These are phyloP conservation scores for Yamadazyma epiphylla DNA, from an alignment of 1,139 yeast species.

Conservation along the genomic window DNA sequence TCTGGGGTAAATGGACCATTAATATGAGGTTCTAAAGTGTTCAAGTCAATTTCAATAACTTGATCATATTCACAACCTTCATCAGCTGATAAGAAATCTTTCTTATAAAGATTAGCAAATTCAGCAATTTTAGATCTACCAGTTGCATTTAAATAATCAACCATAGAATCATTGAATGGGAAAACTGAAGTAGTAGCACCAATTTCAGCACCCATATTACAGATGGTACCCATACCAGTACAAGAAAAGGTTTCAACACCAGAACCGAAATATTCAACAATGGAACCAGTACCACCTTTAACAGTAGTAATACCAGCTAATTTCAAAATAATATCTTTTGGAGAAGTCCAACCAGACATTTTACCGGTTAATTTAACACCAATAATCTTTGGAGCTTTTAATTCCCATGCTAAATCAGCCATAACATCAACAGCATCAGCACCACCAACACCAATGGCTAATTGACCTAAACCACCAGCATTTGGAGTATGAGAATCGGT, in stretches of 20 bases:
- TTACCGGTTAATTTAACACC: slow-evolving; percentile 97
- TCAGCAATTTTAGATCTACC: slow-evolving; percentile 80
- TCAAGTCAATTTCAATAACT: slow-evolving; percentile 89
- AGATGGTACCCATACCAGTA: slow-evolving; percentile 99
- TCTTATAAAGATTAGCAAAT: slow-evolving; percentile 70
- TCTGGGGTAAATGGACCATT: slow-evolving; percentile 99
- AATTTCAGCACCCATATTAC: slow-evolving; percentile 99
- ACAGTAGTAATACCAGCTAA: slow-evolving; percentile 97
- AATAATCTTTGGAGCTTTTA: slow-evolving; percentile 95
- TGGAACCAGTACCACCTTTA: slow-evolving; percentile 98
- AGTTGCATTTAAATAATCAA: slow-evolving; percentile 84
- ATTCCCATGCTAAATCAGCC: slow-evolving; percentile 96
- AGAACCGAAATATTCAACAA: slow-evolving; percentile 95
- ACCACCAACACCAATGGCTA: slow-evolving; percentile 99
- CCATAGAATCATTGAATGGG: slow-evolving; percentile 95
- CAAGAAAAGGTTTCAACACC: slow-evolving; percentile 96
- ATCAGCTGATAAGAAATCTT: slow-evolving; percentile 84
- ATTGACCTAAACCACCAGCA: slow-evolving; percentile 99
- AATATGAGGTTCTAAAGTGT: slow-evolving; percentile 93
- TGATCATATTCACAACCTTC: slow-evolving; percentile 95
- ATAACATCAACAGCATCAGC: slow-evolving; percentile 99
- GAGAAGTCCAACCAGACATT: slow-evolving; percentile 97
- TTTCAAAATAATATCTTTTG: slow-evolving; percentile 94
- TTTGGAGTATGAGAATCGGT: slow-evolving; percentile 99
- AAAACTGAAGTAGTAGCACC: slow-evolving; percentile 99